Conservation (phyloP, 202 grass and related monocot species). For the Setaria viridis region DNA sequence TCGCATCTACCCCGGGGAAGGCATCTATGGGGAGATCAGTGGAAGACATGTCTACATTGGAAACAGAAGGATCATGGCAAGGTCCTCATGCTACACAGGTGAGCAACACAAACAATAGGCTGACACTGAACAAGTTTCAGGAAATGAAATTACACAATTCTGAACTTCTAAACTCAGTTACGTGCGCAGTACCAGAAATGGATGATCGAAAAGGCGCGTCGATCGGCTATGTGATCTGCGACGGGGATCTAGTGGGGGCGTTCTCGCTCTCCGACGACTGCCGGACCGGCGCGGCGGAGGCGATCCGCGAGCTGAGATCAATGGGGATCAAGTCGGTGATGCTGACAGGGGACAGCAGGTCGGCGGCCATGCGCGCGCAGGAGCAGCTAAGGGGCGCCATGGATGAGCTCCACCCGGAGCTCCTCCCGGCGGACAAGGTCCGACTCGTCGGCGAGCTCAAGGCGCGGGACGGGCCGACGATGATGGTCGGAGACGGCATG, state of each 20-base stretch:
- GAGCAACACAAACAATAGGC: neutral
- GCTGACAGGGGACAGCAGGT: conserved; percentile 84
- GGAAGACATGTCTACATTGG: conserved; percentile 70
- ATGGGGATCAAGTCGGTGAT: conserved; percentile 70
- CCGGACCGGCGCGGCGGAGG: conserved; percentile 58
- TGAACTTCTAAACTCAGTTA: neutral
- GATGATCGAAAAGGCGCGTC: conserved; percentile 50
- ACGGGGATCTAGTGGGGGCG: conserved; percentile 40
- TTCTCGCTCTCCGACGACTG: conserved; percentile 79
- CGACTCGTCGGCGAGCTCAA: conserved; percentile 48
- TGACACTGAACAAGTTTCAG: neutral
- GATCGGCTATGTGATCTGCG: conserved; percentile 66
- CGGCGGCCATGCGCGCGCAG: conserved; percentile 65
- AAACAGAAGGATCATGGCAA: conserved; percentile 62
- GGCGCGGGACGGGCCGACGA: conserved; percentile 38
- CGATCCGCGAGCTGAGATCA: conserved; percentile 60
- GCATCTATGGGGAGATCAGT: conserved; percentile 66
- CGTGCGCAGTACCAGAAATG: conserved; percentile 31
- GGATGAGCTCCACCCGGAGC: conserved; percentile 63
- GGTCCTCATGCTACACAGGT: conserved; percentile 54
- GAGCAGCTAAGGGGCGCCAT: conserved; percentile 55
- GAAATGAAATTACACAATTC: neutral
- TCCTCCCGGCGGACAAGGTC: conserved; percentile 87
- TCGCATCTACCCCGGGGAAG: conserved; percentile 66
- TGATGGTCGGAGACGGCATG: conserved; percentile 90